Evolutionary conservation across 441 rosid genomes (phyloP), one percentile per base, ranked within the genome.

Genomic region (Eutrema salsugineum): DNA sequence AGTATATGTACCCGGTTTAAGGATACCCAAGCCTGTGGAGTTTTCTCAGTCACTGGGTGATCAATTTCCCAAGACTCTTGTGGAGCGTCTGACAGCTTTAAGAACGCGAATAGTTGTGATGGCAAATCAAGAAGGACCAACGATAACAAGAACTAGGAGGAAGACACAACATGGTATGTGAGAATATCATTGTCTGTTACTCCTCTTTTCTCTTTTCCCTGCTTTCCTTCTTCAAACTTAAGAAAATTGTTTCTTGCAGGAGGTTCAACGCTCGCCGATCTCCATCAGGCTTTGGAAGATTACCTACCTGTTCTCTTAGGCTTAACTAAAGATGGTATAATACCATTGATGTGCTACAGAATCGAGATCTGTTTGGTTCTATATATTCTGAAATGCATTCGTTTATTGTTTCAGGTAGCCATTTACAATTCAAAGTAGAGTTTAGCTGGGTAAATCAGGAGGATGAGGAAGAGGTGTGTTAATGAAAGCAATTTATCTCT

Each of bases 41-140:
- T 87, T 95, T 69, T 91, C 90, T 77, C 85, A 76, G 63, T 81
- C 90, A 30, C 85, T 95, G 4, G 88, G 91, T 55, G 85, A 83
- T 73, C 82, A 82, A 70, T 68, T 93, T 85, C 87, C 99, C 1
- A 89, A 82, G 85, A 86, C 79, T 78, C 80, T 88, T 53, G 88
- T 88, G 8, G 98, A 93, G 69, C 93, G 91, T 28, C 67, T 93
- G 30, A 80, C 97, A 43, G 98, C 93, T 69, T 80, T 93, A 71
- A 86, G 98, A 83, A 90, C 94, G 5, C 90, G 97, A 32, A 84
- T 96, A 63, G 98, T 91, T 38, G 97, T 96, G 68, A 91, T 93
- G 98, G 98, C 97, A 11, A 86, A 86, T 50, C 99, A 96, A 83
- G 98, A 96, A 88, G 97, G 87, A 65, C 97, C 99, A 33, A 88